Evolutionary conservation across 306 rosid species (phyloP).

Genomic region (Dryas drummondii): DNA sequence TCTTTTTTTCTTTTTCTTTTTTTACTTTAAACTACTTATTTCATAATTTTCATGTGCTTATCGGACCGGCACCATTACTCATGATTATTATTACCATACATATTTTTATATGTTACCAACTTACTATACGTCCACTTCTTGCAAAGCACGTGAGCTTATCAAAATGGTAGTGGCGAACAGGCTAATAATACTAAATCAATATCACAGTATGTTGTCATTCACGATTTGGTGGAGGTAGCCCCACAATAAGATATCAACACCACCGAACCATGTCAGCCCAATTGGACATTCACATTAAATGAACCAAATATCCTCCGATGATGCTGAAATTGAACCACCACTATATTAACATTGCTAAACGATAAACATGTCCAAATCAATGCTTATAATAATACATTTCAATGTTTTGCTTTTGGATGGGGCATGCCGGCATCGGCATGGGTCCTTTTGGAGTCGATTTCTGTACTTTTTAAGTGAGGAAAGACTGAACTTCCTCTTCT

Average conservation of each 20-base stretch:
- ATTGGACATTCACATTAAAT: neutral
- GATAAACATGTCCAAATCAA: constrained; percentile 4
- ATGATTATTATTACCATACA: too few species aligned
- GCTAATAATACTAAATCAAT: neutral
- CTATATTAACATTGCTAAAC: neutral
- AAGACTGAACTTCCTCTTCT: neutral
- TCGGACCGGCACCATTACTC: too few species aligned
- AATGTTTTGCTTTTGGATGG: neutral
- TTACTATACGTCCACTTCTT: too few species aligned
- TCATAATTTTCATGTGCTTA: too few species aligned
- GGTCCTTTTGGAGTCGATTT: neutral
- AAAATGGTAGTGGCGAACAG: neutral
- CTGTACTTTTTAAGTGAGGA: neutral
- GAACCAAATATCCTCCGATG: neutral
- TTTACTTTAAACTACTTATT: too few species aligned
- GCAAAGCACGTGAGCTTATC: neutral
- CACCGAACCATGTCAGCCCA: neutral
- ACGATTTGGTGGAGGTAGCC: neutral
- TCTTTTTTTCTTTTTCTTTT: neutral
- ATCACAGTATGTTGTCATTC: neutral
- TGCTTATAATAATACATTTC: neutral
- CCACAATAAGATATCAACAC: neutral
- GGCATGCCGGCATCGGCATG: neutral
- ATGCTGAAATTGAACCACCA: neutral
- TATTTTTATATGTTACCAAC: too few species aligned